Evolutionary conservation across 768 basidiomycete genomes (phyloP).

Genomic region (Pleurotus pulmonarius): DNA sequence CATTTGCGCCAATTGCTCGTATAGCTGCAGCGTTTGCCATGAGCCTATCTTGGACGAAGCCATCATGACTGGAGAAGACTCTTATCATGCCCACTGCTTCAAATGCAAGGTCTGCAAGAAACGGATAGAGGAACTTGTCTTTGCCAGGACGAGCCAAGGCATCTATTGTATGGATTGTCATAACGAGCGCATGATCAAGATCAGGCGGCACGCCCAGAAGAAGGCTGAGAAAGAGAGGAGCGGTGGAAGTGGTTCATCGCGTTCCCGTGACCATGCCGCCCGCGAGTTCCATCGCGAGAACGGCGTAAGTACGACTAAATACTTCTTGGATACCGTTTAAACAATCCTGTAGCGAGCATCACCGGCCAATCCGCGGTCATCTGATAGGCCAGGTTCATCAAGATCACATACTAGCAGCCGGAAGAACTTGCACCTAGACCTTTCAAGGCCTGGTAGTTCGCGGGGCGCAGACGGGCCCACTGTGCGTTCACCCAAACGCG

Average conservation of each 20-base stretch:
- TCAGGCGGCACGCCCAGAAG: conserved; percentile 87
- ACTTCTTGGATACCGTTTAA: conserved; percentile 3
- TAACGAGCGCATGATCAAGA: conserved; percentile 93
- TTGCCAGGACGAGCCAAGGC: conserved; percentile 96
- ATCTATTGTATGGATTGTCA: conserved; percentile 99
- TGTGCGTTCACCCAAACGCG: conserved; percentile 25
- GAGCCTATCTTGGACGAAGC: conserved; percentile 96
- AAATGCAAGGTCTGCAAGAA: conserved; percentile 94
- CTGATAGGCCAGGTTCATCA: neutral
- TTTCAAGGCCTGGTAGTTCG: conserved; percentile 18
- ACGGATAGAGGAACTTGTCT: conserved; percentile 96
- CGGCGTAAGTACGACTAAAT: conserved; percentile 31
- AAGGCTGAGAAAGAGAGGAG: conserved; percentile 64
- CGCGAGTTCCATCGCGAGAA: conserved; percentile 34
- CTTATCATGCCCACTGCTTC: conserved; percentile 98
- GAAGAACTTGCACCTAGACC: neutral
- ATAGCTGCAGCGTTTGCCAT: conserved; percentile 93
- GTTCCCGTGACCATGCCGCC: conserved; percentile 37
- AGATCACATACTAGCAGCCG: neutral
- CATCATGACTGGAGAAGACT: conserved; percentile 99
- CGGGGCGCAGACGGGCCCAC: conserved; percentile 11
- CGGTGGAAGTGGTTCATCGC: conserved; percentile 36
- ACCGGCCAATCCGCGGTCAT: neutral
- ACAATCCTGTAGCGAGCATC: conserved; percentile 11
- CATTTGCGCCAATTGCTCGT: conserved; percentile 90